phyloP scores from a whole-genome alignment of 805 yeast genomes.

The Metschnikowia cubensis region DNA sequence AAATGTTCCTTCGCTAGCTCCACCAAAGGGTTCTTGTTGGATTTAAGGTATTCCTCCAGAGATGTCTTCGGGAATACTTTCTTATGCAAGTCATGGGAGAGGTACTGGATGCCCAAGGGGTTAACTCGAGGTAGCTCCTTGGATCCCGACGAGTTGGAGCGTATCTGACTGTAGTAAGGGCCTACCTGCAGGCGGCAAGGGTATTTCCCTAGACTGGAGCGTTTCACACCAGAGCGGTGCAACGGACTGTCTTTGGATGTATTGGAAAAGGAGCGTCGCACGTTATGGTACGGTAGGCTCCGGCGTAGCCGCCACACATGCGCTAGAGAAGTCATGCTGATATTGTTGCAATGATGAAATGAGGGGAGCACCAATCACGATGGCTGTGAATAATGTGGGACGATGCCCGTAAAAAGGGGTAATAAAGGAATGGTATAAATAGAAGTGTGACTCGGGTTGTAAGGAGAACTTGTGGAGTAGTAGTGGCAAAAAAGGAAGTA shows the following conservation, averaged over 20 bases:
- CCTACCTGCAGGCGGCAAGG: not conserved
- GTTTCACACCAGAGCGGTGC: no score
- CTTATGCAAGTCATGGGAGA: slow-evolving; percentile 53
- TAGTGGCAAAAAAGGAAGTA: no score
- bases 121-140: slow-evolving; percentile 50
- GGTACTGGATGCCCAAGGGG: slow-evolving; percentile 77
- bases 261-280: no score
- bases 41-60: slow-evolving; percentile 25
- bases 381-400: not conserved
- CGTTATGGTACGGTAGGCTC: not conserved
- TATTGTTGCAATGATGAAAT: no score
- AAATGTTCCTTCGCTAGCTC: slow-evolving; percentile 61
- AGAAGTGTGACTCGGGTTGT: no score
- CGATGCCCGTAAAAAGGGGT: no score
- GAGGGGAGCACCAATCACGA: not conserved
- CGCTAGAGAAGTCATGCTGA: not conserved
- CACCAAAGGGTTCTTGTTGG: slow-evolving; percentile 28
- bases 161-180: not conserved
- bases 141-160: not conserved
- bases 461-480: no score
- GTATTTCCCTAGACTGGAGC: no score
- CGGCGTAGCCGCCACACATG: not conserved
- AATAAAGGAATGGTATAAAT: no score
- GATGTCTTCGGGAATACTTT: slow-evolving; percentile 54
- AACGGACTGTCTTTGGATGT: no score